Conservation (phyloP, 2,329 filamentous ascomycete genomes). For the Diaporthe vexans region DNA sequence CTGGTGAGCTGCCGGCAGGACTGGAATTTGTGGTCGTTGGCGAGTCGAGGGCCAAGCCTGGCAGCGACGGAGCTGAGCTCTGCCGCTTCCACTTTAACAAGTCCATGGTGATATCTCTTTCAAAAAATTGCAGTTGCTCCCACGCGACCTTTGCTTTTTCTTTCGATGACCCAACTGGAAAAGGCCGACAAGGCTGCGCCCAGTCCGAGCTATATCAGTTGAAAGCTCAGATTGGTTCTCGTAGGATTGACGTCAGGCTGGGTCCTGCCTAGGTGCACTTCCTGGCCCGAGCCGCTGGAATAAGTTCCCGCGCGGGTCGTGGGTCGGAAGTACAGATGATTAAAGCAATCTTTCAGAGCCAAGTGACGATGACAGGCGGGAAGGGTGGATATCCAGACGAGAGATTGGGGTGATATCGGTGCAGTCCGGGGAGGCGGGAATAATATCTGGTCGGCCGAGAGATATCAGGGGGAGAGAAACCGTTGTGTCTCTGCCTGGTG, state of each 20-base stretch:
- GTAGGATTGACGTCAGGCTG: conserved; percentile 37
- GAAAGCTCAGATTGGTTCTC: conserved; percentile 15
- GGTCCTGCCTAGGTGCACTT: conserved; percentile 34
- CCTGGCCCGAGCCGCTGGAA: conserved; percentile 37
- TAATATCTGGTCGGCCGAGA: conserved; percentile 3
- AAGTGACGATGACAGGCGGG: conserved; percentile 2
- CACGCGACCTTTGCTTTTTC: background rate
- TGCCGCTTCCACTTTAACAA: conserved; percentile 42
- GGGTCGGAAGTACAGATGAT: conserved; percentile 23
- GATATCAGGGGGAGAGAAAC: conserved; percentile 17
- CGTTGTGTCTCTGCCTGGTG: conserved; percentile 1
- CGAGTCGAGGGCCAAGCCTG: conserved; percentile 40
- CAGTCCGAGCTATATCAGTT: background rate
- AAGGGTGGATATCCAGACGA: conserved; percentile 16
- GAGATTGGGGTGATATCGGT: conserved; percentile 21
- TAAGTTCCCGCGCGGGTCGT: conserved; percentile 27
- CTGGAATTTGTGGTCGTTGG: conserved; percentile 39
- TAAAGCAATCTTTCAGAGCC: conserved; percentile 5
- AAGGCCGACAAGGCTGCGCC: background rate
- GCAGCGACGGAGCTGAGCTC: conserved; percentile 40
- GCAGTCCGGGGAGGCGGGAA: conserved; percentile 16
- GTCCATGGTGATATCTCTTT: conserved; percentile 33
- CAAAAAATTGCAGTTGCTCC: background rate
- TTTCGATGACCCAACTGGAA: background rate
- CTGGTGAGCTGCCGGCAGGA: conserved; percentile 43